Evolutionary conservation across 257 asterid genomes (phyloP), one percentile per base, ranked within the genome.

Genomic region (Scutellaria minor): DNA sequence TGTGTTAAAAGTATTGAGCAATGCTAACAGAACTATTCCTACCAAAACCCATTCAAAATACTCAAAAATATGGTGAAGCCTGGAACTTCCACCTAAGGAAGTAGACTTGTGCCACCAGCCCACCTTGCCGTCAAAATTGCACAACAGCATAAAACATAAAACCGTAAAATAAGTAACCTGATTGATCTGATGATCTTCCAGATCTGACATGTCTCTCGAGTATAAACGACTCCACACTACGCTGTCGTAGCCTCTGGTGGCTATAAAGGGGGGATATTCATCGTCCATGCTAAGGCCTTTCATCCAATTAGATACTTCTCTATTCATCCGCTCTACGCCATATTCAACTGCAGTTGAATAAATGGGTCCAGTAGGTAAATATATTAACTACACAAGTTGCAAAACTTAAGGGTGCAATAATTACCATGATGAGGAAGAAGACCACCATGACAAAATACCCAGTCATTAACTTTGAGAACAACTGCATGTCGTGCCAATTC

Each of bases 371-470:
- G 15, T 35, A 51, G 50, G 72, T 72, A 9, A n/a, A 40, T 42
- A 48, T 31, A 56, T 64, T 24, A 48, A 46, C 39, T 4, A 35
- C n/a, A 41, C 64, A 65, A 55, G 53, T 24, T 10, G 24, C 46
- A 72, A 64, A 59, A 53, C 41, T 27, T 14, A 68, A 59, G 20
- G 42, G 31, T 7, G 66, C 24, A 1, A 14, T 22, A 51, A 44
- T 76, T 88, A 94, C 98, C 97, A 71, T 94, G 98, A 83, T 89
- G 98, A 58, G 98, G 98, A 84, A 88, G 98, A 74, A 91, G 92
- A 77, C 98, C 97, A 22, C 98, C 98, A 59, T 94, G 98, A 68
- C 98, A 94, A 81, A 94, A 94, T 20, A 94, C 81, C 98, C 98
- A 94, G 82, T 94, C 96, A 51, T 94, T 86, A 15, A 94, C 89